These are phyloP conservation scores for Isochrysis galbana DNA, from an alignment of 78 protist species.

Conservation along the genomic window DNA sequence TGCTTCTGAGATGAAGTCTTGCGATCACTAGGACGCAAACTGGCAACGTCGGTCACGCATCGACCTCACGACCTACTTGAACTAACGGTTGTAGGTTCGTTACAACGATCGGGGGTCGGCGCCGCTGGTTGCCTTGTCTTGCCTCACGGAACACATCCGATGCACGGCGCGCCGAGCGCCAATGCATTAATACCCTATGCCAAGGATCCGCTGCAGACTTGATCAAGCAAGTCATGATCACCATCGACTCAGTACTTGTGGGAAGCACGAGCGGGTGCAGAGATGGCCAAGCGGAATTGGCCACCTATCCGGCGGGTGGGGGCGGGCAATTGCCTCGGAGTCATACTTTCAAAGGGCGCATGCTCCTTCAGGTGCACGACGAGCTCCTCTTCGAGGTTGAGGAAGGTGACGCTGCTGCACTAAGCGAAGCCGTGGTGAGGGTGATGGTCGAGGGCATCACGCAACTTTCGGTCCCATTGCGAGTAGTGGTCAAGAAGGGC, in stretches of 20 bases:
- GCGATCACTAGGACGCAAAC: too few species aligned
- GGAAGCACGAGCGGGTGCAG: neutral
- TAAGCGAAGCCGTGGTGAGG: neutral
- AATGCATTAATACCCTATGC: constrained; percentile 55
- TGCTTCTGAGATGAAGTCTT: too few species aligned
- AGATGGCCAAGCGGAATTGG: neutral
- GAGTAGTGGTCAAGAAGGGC: neutral
- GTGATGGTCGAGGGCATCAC: neutral
- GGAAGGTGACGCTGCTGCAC: neutral
- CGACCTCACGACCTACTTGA: too few species aligned
- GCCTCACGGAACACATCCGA: neutral
- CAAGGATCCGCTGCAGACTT: constrained; percentile 80
- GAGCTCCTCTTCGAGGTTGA: constrained; percentile 70
- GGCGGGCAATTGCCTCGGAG: too few species aligned
- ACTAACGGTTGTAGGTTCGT: too few species aligned
- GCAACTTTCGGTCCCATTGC: neutral
- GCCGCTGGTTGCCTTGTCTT: neutral
- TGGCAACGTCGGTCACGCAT: too few species aligned
- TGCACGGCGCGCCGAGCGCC: neutral
- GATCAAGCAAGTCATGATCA: constrained; percentile 66
- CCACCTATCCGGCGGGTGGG: neutral
- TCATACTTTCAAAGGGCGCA: constrained; percentile 31
- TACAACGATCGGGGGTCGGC: neutral
- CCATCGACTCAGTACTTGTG: neutral
- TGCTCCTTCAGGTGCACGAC: constrained; percentile 70